Evolutionary conservation across 495 filamentous ascomycete species (phyloP).

Genomic region (Penicillium malachiteum): DNA sequence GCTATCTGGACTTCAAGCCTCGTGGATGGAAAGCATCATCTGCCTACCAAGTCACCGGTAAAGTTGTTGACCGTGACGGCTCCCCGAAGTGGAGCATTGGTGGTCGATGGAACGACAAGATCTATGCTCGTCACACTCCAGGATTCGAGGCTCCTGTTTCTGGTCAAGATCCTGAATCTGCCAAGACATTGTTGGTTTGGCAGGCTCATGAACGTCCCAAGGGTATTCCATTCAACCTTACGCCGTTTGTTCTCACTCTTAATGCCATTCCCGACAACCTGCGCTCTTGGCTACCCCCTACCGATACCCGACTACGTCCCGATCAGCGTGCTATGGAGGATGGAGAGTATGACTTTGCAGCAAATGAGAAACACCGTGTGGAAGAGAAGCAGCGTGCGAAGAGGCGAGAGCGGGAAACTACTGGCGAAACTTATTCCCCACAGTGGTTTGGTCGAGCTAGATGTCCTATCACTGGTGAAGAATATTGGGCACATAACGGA

Average conservation of each 20-base stretch:
- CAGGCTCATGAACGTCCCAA: constrained; percentile 76
- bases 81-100: constrained; percentile 83
- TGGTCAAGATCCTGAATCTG: constrained; percentile 46
- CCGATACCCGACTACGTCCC: constrained; percentile 84
- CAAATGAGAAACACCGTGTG: constrained; percentile 88
- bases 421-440: constrained; percentile 77
- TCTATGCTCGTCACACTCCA: constrained; percentile 90
- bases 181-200: constrained; percentile 87
- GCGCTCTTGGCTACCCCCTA: constrained; percentile 74
- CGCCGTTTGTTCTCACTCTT: constrained; percentile 91
- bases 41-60: constrained; percentile 83
- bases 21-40: constrained; percentile 92
- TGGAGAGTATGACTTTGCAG: constrained; percentile 89
- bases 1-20: constrained; percentile 90
- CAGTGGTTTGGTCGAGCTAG: constrained; percentile 77
- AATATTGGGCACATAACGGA: constrained; percentile 84
- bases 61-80: constrained; percentile 72
- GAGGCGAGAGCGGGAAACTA: constrained; percentile 67
- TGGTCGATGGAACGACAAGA: constrained; percentile 95
- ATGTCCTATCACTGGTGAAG: constrained; percentile 80
- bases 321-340: constrained; percentile 99
- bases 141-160: constrained; percentile 80
- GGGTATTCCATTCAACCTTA: constrained; percentile 94
- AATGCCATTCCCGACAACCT: constrained; percentile 82
- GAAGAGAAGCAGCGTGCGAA: constrained; percentile 90